Evolutionary conservation across 176 grass and related monocot genomes (phyloP).

Genomic region (Hsuehochloa calcarea): DNA sequence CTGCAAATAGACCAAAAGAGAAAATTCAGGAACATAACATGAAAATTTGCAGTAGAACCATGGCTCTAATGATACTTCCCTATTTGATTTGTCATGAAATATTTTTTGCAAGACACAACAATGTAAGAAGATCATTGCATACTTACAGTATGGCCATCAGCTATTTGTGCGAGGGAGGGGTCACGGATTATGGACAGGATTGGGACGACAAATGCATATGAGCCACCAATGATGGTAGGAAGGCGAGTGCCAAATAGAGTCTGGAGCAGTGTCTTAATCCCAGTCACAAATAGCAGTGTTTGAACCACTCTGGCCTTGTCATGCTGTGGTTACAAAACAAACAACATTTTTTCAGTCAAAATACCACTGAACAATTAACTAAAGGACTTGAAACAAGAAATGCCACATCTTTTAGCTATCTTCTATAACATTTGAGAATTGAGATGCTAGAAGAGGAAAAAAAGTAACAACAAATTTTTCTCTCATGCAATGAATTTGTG

Average conservation of each 20-base stretch:
- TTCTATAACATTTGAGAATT: neutral
- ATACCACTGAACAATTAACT: neutral
- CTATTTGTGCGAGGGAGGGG: slow-evolving; percentile 51
- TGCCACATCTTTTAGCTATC: neutral
- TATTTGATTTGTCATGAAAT: neutral
- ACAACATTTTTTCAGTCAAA: neutral
- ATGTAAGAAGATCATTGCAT: neutral
- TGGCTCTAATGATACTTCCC: neutral
- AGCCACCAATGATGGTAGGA: slow-evolving; percentile 83
- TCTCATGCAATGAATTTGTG: neutral
- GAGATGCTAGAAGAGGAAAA: neutral
- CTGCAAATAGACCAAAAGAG: slow-evolving; percentile 41
- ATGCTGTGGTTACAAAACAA: slow-evolving; percentile 24
- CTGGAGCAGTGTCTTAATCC: slow-evolving; percentile 93
- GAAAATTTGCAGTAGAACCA: neutral
- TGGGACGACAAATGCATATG: slow-evolving; percentile 78
- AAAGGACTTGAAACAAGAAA: neutral
- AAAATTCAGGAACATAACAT: neutral
- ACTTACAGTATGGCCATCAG: slow-evolving; percentile 64
- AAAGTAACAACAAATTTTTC: neutral
- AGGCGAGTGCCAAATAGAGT: slow-evolving; percentile 89
- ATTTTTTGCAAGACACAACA: too few relatives aligned
- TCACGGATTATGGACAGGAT: slow-evolving; percentile 84
- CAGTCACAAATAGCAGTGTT: slow-evolving; percentile 86
- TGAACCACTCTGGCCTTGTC: slow-evolving; percentile 94